Percentiles rank a stretch among this genome's conserved stretches.
These are phyloP conservation scores for Rubia peregrina DNA, from an alignment of 305 asterid species.

Conservation along the genomic window DNA sequence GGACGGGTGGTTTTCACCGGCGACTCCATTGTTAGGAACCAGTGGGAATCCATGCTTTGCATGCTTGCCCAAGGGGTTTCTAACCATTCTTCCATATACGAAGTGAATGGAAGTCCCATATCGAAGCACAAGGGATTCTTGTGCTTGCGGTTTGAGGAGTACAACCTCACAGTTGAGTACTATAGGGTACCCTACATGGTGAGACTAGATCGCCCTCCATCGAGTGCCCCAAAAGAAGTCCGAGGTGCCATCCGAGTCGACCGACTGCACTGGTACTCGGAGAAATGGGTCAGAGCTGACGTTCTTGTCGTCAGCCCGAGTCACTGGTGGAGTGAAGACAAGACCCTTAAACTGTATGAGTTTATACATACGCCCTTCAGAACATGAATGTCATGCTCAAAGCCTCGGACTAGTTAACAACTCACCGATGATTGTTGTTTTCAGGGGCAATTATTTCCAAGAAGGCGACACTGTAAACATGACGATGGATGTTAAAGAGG, in stretches of 20 bases:
- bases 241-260: constrained; percentile 57
- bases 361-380: neutral
- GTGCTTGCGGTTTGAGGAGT: constrained; percentile 57
- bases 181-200: constrained; percentile 84
- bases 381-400: neutral
- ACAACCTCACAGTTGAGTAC: constrained; percentile 69
- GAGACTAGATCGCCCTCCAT: constrained; percentile 41
- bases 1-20: constrained; percentile 76
- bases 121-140: constrained; percentile 79
- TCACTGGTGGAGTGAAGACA: constrained; percentile 94
- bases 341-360: constrained; percentile 56
- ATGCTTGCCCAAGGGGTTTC: constrained; percentile 70
- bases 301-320: constrained; percentile 66
- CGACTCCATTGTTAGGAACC: constrained; percentile 90
- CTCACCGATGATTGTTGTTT: constrained; percentile 6
- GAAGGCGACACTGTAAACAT: constrained; percentile 54
- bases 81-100: constrained; percentile 46
- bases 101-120: constrained; percentile 66
- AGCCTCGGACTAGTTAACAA: neutral
- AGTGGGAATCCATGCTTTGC: constrained; percentile 91
- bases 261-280: constrained; percentile 57
- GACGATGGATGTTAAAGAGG: constrained; percentile 71
- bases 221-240: constrained; percentile 41
- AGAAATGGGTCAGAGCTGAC: constrained; percentile 66
- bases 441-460: constrained; percentile 82